Evolutionary conservation across 306 rosid species (phyloP).

Genomic region (Rosa multiflora): DNA sequence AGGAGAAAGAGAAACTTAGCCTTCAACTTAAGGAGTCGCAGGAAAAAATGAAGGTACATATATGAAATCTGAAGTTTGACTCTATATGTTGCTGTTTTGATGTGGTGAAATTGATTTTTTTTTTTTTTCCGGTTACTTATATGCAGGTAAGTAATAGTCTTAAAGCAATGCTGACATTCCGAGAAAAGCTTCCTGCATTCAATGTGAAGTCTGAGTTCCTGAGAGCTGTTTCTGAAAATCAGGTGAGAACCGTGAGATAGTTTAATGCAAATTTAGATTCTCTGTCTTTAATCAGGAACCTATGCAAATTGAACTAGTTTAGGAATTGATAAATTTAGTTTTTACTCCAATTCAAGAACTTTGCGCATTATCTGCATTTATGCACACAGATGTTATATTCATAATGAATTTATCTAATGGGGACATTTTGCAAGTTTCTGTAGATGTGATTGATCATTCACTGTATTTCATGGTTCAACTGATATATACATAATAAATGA

Average conservation of each 20-base stretch:
- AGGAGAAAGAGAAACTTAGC: slow-evolving; percentile 64
- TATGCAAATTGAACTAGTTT: background rate
- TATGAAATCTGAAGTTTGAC: slow-evolving; percentile 16
- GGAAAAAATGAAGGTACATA: slow-evolving; percentile 60
- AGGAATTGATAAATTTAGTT: background rate
- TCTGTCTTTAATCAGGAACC: background rate
- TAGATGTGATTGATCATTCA: background rate
- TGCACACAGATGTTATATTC: background rate
- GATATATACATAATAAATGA: background rate
- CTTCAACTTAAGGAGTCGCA: slow-evolving; percentile 71
- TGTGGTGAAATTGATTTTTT: slow-evolving; percentile 2
- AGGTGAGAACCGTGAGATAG: slow-evolving; percentile 44
- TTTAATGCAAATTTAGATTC: background rate
- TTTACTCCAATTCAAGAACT: background rate
- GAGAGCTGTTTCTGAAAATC: slow-evolving; percentile 74
- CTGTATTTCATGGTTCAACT: background rate
- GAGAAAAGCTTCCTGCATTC: slow-evolving; percentile 88
- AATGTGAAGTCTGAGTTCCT: slow-evolving; percentile 76
- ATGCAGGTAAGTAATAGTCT: slow-evolving; percentile 56
- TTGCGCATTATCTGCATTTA: background rate
- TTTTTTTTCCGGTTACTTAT: slow-evolving; percentile 19
- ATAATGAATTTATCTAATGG: background rate
- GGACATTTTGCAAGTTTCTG: background rate
- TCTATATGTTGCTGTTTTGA: background rate
- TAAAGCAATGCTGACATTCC: slow-evolving; percentile 65